Base-by-base conservation (phyloP, 2,329 filamentous ascomycete genomes). In the Coniella lustricola region DNA sequence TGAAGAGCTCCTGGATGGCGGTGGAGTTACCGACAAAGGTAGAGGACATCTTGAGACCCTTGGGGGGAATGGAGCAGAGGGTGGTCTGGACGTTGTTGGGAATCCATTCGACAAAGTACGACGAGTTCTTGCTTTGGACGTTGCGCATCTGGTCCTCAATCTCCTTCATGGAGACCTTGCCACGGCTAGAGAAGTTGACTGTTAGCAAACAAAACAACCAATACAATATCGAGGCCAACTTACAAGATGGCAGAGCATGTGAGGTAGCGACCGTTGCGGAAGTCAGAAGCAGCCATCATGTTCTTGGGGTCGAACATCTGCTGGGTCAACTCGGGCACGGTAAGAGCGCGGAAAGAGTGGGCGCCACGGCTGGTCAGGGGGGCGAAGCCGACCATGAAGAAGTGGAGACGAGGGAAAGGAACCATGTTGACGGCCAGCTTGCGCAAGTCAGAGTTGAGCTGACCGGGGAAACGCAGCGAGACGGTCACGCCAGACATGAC, bases 271-370 rank as follows among this genome's bases (percentile, higher is more conserved):
- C 93, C 93, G 74, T 97, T 98, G 66, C 93, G 89, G 90, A 98
- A 98, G 79, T 98, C 93, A 57, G 90, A 94, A 58, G 93, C 93
- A 75, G 93, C 93, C 93, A 98, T 98, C 91, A 98, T 98, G 85
- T 98, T 98, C 90, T 97, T 98, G 66, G 93, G 91, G 79, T 98
- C 93, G 80, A 95, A 98, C 90, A 98, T 97, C 75, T 98, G 93
- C 80, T 98, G 93, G 65, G 93, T 97, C 71, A 98, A 82, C 81
- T 98, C 93, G 51, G 93, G 91, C 55, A 98, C 93, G 66, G 85
- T 90, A 72, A 97, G 87, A 60, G 93, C 91, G 68, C 93, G 93
- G 91, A 97, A 98, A 62, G 87, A 89, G 81, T 94, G 74, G 60
- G 91, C 86, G 63, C 75, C 75, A 57, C 74, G 75, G 73, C 89